phyloP scores from a whole-genome alignment of 2,329 filamentous ascomycete genomes.

The Cadophora sp. region DNA sequence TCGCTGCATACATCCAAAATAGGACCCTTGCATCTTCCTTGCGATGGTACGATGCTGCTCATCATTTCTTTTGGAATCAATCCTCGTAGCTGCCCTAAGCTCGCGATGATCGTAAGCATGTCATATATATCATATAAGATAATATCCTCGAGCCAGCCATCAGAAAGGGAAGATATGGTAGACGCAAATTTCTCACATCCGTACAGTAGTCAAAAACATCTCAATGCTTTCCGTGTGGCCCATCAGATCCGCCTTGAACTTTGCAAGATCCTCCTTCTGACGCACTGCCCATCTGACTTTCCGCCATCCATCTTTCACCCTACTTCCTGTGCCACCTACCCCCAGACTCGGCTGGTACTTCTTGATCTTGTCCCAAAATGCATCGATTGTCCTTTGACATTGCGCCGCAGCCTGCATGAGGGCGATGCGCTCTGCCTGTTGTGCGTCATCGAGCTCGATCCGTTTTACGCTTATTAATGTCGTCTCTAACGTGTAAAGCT shows the following conservation, averaged over 20 bases:
- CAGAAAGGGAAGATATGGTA: no score
- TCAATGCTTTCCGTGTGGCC: conserved; percentile 40
- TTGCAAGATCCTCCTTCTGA: conserved; percentile 39
- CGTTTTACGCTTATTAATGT: conserved; percentile 40
- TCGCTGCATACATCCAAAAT: conserved; percentile 33
- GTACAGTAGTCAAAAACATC: conserved; percentile 37
- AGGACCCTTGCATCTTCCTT: conserved; percentile 30
- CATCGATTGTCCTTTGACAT: conserved; percentile 41
- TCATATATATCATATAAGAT: no score
- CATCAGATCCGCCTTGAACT: conserved; percentile 39
- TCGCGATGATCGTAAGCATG: not conserved
- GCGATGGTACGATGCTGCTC: conserved; percentile 20
- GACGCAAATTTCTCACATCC: conserved; percentile 30
- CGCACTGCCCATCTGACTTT: conserved; percentile 42
- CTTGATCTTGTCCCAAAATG: conserved; percentile 39
- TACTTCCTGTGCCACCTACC: conserved; percentile 23
- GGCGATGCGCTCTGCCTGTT: conserved; percentile 35
- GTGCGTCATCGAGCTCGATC: conserved; percentile 37
- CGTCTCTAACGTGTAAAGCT: conserved; percentile 37
- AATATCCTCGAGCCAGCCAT: no score
- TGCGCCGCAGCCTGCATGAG: conserved; percentile 37
- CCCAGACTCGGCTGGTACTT: conserved; percentile 40
- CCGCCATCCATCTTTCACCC: conserved; percentile 35
- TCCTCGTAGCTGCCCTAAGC: conserved; percentile 9
- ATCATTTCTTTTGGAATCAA: conserved; percentile 24